phyloP scores from a whole-genome alignment of 768 basidiomycete genomes.

The Leccinum aurantiacum region DNA sequence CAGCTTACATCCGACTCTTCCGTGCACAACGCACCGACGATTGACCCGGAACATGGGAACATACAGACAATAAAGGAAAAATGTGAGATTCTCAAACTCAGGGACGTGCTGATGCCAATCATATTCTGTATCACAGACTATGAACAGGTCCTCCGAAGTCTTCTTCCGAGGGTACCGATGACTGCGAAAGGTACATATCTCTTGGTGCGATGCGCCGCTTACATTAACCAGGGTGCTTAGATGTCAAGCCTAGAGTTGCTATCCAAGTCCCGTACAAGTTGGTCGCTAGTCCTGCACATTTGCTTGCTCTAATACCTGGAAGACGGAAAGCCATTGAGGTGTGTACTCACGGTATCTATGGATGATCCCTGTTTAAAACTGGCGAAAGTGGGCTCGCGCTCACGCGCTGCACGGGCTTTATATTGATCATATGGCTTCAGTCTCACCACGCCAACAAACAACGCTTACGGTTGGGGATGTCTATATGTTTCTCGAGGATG shows the following conservation, averaged over 20 bases:
- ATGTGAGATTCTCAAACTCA: constrained; percentile 13
- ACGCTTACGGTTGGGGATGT: constrained; percentile 42
- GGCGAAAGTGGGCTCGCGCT: constrained; percentile 44
- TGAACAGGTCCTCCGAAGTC: constrained; percentile 31
- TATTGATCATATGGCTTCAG: constrained; percentile 23
- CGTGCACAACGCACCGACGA: not conserved
- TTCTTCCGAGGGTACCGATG: constrained; percentile 45
- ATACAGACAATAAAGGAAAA: constrained; percentile 12
- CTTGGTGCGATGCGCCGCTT: not conserved
- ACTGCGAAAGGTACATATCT: constrained; percentile 39
- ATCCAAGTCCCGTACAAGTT: constrained; percentile 40
- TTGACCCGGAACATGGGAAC: constrained; percentile 1
- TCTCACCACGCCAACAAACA: constrained; percentile 21
- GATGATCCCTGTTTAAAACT: constrained; percentile 2
- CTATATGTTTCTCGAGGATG: constrained; percentile 45
- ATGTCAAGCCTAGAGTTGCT: constrained; percentile 34
- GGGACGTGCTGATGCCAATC: not conserved
- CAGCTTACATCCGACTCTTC: constrained; percentile 7
- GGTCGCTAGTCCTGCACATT: constrained; percentile 34
- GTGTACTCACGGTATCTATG: constrained; percentile 11
- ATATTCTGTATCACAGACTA: constrained; percentile 27
- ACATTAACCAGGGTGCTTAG: constrained; percentile 23
- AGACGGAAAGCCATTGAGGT: constrained; percentile 52
- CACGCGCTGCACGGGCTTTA: constrained; percentile 42
- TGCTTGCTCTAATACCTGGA: constrained; percentile 39